Evolutionary conservation across 2,329 filamentous ascomycete species (phyloP).

Genomic region (Thelonectria olida): DNA sequence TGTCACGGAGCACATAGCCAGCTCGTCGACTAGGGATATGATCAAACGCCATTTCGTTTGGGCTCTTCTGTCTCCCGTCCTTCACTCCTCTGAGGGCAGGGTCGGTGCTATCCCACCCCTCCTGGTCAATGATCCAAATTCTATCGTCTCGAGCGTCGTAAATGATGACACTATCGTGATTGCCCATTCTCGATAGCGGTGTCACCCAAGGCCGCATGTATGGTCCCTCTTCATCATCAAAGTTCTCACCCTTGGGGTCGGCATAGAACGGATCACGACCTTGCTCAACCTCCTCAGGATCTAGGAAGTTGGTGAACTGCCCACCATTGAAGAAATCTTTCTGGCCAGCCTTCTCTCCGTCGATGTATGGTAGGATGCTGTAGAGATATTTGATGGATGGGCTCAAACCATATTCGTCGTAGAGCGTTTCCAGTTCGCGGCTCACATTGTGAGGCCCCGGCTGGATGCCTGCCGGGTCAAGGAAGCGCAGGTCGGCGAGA

Average conservation of each 20-base stretch:
- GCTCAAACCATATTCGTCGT: slow-evolving; percentile 17
- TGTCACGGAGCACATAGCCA: background rate
- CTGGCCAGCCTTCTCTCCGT: background rate
- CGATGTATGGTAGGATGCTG: slow-evolving; percentile 38
- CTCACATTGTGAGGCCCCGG: background rate
- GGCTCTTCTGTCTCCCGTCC: background rate
- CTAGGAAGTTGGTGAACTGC: slow-evolving; percentile 32
- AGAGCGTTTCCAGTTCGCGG: background rate
- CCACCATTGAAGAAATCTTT: slow-evolving; percentile 32
- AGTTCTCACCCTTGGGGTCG: slow-evolving; percentile 21
- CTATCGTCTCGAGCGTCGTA: slow-evolving; percentile 39
- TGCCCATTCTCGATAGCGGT: slow-evolving; percentile 36
- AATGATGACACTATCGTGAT: slow-evolving; percentile 36
- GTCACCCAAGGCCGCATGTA: slow-evolving; percentile 39
- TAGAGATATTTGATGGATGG: slow-evolving; percentile 39
- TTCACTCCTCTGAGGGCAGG: background rate
- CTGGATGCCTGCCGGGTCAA: background rate
- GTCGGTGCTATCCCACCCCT: background rate
- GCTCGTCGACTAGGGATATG: background rate
- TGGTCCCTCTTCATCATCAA: slow-evolving; percentile 19
- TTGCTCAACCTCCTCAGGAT: slow-evolving; percentile 6
- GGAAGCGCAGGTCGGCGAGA: background rate
- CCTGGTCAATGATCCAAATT: slow-evolving; percentile 9
- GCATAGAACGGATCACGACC: slow-evolving; percentile 29
- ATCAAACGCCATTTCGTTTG: background rate